These are phyloP conservation scores for Pestalotiopsis fici DNA, from an alignment of 2,329 filamentous ascomycete genomes.

Conservation along the genomic window DNA sequence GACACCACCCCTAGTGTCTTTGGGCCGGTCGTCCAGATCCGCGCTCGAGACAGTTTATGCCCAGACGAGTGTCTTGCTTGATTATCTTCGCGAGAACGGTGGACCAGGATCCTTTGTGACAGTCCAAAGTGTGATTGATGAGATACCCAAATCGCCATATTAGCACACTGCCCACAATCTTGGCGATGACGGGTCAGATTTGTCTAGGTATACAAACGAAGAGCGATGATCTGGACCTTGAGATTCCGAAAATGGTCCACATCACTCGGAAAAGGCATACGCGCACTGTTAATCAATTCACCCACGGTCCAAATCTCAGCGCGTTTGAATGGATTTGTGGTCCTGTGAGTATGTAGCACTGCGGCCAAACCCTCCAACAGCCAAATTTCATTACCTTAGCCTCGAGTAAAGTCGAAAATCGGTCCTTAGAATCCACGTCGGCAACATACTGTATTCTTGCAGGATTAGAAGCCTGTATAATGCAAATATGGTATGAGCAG, in stretches of 20 bases:
- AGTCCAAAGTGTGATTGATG: constrained; percentile 49
- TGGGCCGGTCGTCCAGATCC: constrained; percentile 86
- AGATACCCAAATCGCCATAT: constrained; percentile 41
- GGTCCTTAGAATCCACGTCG: too few species aligned
- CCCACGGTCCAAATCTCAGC: background rate
- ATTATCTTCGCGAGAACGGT: constrained; percentile 77
- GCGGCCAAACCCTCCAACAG: too few species aligned
- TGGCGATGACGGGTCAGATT: background rate
- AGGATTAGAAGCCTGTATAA: background rate
- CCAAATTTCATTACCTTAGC: too few species aligned
- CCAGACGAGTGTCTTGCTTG: constrained; percentile 84
- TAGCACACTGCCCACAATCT: constrained; percentile 18
- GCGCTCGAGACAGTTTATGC: constrained; percentile 84
- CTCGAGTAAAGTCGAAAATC: too few species aligned
- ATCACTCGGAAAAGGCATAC: too few species aligned
- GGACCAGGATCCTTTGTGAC: constrained; percentile 82
- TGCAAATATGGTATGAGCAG: background rate
- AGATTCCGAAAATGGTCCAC: too few species aligned
- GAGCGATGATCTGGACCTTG: background rate
- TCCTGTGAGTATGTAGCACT: too few species aligned
- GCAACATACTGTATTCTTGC: background rate
- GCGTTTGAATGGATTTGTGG: background rate
- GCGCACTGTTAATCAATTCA: too few species aligned
- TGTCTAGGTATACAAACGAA: background rate
- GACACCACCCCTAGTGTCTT: constrained; percentile 63